These are phyloP conservation scores for Fusarium sp. DNA, from an alignment of 2,329 filamentous ascomycete genomes.

Conservation along the genomic window DNA sequence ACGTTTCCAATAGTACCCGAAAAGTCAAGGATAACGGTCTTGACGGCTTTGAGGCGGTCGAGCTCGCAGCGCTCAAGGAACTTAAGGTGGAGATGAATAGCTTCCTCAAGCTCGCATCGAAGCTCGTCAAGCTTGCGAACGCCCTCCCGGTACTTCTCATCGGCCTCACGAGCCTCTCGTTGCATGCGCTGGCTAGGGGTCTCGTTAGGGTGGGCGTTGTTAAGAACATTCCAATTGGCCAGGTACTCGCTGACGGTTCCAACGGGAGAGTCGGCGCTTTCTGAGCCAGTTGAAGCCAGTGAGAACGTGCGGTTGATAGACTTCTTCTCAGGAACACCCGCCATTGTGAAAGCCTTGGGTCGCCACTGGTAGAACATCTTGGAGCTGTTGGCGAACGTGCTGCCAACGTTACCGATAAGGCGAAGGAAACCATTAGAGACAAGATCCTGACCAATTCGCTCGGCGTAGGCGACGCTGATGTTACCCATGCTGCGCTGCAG, in stretches of 20 bases:
- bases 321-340: constrained; percentile 92
- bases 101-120: constrained; percentile 94
- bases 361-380: constrained; percentile 99
- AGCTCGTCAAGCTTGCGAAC: constrained; percentile 91
- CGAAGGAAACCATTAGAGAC: constrained; percentile 88
- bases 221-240: constrained; percentile 89
- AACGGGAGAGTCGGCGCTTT: constrained; percentile 80
- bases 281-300: constrained; percentile 72
- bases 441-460: constrained; percentile 95
- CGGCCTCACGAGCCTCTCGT: constrained; percentile 89
- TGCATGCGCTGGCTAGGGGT: constrained; percentile 88
- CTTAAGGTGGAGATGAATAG: constrained; percentile 90
- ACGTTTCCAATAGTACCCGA: constrained; percentile 98
- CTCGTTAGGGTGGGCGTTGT: constrained; percentile 91
- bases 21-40: constrained; percentile 97
- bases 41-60: constrained; percentile 96
- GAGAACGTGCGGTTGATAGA: constrained; percentile 82
- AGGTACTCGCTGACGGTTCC: constrained; percentile 91
- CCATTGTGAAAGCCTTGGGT: constrained; percentile 88
- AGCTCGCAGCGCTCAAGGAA: constrained; percentile 98
- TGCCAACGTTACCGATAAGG: constrained; percentile 94
- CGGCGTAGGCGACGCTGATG: constrained; percentile 89
- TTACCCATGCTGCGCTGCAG: constrained; percentile 90
- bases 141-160: constrained; percentile 91
- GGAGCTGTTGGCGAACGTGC: constrained; percentile 96